phyloP scores from a whole-genome alignment of 1,284 basidiomycete species.

The Ustilago nuda region DNA sequence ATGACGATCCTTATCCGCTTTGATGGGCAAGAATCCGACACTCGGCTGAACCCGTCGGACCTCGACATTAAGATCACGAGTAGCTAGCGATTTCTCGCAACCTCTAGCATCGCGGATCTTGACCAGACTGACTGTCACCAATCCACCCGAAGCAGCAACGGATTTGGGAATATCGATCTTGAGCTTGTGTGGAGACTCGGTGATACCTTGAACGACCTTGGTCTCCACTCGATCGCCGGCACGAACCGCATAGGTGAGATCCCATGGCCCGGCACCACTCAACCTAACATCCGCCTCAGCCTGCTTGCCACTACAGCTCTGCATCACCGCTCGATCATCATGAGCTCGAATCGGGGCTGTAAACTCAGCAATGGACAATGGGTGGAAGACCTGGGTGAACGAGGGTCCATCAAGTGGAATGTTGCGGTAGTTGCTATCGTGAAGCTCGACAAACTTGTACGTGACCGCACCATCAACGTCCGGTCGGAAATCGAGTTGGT shows the following conservation, averaged over 20 bases:
- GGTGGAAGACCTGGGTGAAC: slow-evolving; percentile 65
- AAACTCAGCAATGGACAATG: slow-evolving; percentile 64
- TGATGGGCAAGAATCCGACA: slow-evolving; percentile 78
- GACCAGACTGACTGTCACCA: slow-evolving; percentile 83
- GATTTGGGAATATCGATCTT: slow-evolving; percentile 67
- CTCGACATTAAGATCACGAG: slow-evolving; percentile 85
- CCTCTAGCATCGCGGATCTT: slow-evolving; percentile 89
- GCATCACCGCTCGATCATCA: slow-evolving; percentile 55
- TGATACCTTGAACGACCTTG: slow-evolving; percentile 62
- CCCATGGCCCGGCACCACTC: slow-evolving; percentile 64
- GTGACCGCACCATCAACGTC: slow-evolving; percentile 88
- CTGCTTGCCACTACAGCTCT: slow-evolving; percentile 64
- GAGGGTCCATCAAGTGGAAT: slow-evolving; percentile 67
- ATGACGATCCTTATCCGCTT: slow-evolving; percentile 71
- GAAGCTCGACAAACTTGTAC: slow-evolving; percentile 83
- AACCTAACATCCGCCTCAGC: slow-evolving; percentile 61
- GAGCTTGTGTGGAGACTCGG: slow-evolving; percentile 58
- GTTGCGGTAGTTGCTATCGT: slow-evolving; percentile 85
- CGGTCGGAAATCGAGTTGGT: slow-evolving; percentile 86
- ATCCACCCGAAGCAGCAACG: slow-evolving; percentile 79
- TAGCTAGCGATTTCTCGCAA: slow-evolving; percentile 82
- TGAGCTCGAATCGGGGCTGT: slow-evolving; percentile 45
- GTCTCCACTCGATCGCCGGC: slow-evolving; percentile 36
- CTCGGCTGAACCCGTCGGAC: slow-evolving; percentile 90
- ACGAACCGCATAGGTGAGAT: slow-evolving; percentile 62